Percentiles rank a stretch among this genome's conserved stretches.
Conservation (phyloP, 2,329 filamentous ascomycete genomes). For the Aspergillus thermomutatus region DNA sequence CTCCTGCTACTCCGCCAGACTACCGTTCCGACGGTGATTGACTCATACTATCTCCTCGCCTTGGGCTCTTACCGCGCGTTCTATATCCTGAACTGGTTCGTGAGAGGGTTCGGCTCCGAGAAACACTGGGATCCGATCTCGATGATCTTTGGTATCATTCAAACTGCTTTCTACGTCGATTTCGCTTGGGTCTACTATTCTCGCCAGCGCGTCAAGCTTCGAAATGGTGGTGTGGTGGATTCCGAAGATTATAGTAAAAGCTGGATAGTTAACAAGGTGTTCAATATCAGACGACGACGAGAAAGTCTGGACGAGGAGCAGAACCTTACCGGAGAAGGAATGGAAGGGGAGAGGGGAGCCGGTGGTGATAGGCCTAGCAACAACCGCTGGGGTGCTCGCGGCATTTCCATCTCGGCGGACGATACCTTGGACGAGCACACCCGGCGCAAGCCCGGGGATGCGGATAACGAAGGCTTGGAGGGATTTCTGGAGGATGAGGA, state of each 20-base stretch:
- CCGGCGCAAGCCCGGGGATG: slow-evolving; percentile 7
- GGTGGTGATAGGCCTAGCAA: slow-evolving; percentile 23
- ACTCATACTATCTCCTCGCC: slow-evolving; percentile 90
- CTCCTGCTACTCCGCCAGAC: slow-evolving; percentile 89
- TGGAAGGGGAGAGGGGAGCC: slow-evolving; percentile 20
- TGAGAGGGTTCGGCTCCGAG: slow-evolving; percentile 60
- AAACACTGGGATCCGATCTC: slow-evolving; percentile 65
- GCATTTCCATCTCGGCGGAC: slow-evolving; percentile 59
- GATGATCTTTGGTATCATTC: slow-evolving; percentile 81
- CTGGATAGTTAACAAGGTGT: slow-evolving; percentile 76
- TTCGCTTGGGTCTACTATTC: slow-evolving; percentile 98
- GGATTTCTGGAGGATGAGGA: slow-evolving; percentile 23
- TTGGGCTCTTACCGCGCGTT: slow-evolving; percentile 84
- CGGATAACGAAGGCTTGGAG: slow-evolving; percentile 12
- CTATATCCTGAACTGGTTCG: slow-evolving; percentile 90
- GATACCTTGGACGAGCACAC: slow-evolving; percentile 41
- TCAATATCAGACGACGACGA: slow-evolving; percentile 51
- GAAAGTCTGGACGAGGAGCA: slow-evolving; percentile 36
- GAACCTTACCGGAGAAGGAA: slow-evolving; percentile 29
- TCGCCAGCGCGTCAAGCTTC: slow-evolving; percentile 87
- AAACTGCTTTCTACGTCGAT: slow-evolving; percentile 86
- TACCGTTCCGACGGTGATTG: slow-evolving; percentile 91
- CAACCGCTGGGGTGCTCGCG: slow-evolving; percentile 56
- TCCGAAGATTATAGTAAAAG: slow-evolving; percentile 81
- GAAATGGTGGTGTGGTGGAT: slow-evolving; percentile 83